These are phyloP conservation scores for Nicotiana tabacum DNA, from an alignment of 257 asterid genomes.

Conservation along the genomic window DNA sequence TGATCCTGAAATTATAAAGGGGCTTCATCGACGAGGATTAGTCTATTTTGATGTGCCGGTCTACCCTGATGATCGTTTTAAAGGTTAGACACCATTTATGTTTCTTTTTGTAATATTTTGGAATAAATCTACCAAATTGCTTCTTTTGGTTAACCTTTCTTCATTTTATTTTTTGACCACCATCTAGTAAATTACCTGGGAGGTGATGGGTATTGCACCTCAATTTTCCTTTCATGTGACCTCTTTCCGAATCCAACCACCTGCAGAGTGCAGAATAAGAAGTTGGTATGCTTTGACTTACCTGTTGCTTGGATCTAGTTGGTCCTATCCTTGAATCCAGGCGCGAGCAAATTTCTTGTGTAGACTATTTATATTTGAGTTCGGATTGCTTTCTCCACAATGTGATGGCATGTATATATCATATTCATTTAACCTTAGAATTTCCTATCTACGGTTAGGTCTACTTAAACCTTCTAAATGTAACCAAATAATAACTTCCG, in stretches of 20 bases:
- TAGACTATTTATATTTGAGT: not conserved
- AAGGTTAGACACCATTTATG: conserved; percentile 41
- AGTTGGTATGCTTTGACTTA: not conserved
- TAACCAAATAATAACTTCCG: not conserved
- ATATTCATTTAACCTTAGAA: not conserved
- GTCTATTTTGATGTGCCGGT: conserved; percentile 95
- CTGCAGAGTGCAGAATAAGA: not conserved
- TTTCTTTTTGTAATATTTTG: not conserved
- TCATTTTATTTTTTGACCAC: not conserved
- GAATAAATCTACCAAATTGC: not conserved
- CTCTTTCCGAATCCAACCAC: not conserved
- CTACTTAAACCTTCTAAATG: not conserved
- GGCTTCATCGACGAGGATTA: conserved; percentile 80
- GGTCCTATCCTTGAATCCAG: not conserved
- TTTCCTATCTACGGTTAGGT: not conserved
- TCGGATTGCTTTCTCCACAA: not conserved
- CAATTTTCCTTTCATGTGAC: not conserved
- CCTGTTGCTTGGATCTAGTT: conserved; percentile 1
- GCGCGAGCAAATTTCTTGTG: not conserved
- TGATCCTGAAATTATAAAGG: conserved; percentile 84
- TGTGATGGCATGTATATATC: not conserved
- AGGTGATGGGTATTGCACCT: not conserved
- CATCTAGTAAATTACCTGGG: not conserved
- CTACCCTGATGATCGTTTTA: conserved; percentile 92
- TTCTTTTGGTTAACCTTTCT: not conserved